Evolutionary conservation across 2,329 filamentous ascomycete species (phyloP).

Genomic region (Didymella pinodella): DNA sequence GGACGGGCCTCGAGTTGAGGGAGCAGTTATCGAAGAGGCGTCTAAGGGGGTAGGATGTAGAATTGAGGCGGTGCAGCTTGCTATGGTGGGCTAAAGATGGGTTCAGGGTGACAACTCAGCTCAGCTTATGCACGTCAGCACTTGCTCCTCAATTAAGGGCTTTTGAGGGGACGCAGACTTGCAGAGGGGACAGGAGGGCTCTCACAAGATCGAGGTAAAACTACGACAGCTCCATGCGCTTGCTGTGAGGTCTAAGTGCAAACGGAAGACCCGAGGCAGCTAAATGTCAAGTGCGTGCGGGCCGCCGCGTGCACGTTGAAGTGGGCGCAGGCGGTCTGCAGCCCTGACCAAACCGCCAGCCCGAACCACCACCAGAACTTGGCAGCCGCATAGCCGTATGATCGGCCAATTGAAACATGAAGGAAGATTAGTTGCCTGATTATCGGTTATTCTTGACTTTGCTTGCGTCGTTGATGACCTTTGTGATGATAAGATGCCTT

Average conservation of each 20-base stretch:
- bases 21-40: neutral
- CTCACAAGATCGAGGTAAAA: neutral
- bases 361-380: slow-evolving; percentile 22
- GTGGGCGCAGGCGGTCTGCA: slow-evolving; percentile 18
- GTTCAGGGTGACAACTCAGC: slow-evolving; percentile 24
- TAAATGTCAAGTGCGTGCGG: slow-evolving; percentile 24
- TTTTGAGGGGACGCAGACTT: neutral
- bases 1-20: neutral
- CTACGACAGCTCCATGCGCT: slow-evolving; percentile 1
- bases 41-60: neutral
- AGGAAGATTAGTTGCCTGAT: slow-evolving; percentile 3
- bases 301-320: slow-evolving; percentile 27
- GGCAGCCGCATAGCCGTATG: slow-evolving; percentile 35
- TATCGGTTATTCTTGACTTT: neutral
- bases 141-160: neutral
- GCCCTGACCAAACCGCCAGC: slow-evolving; percentile 22
- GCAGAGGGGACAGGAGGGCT: neutral
- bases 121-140: slow-evolving; percentile 27
- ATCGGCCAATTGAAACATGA: slow-evolving; percentile 30
- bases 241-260: slow-evolving; percentile 3
- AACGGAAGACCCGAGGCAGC: slow-evolving; percentile 15
- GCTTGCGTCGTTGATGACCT: neutral
- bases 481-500: slow-evolving; percentile 1
- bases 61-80: neutral
- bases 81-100: neutral